Evolutionary conservation across 1,139 yeast species (phyloP).

Genomic region (Scheffersomyces insectosa): DNA sequence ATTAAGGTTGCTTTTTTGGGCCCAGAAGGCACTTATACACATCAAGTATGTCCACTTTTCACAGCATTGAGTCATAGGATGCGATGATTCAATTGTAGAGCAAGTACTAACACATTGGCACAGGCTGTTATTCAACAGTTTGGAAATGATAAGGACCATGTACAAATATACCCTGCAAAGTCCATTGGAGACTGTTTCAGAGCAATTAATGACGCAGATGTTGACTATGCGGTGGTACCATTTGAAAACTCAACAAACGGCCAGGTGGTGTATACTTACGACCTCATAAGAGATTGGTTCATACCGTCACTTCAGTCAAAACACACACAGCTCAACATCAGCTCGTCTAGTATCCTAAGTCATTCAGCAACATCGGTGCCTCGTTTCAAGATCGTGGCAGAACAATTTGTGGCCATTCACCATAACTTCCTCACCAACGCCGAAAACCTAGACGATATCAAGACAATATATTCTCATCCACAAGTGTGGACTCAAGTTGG

Average conservation of each 20-base stretch:
- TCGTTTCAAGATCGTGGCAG: constrained; percentile 61
- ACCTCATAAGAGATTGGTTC: constrained; percentile 70
- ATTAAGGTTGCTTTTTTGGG: constrained; percentile 72
- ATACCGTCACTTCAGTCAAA: constrained; percentile 11
- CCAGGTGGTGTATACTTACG: constrained; percentile 83
- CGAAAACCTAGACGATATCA: constrained; percentile 42
- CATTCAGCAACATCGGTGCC: constrained; percentile 11
- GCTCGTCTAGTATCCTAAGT: not conserved
- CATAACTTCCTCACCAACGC: constrained; percentile 69
- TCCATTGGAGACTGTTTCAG: constrained; percentile 68
- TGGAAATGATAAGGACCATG: constrained; percentile 26
- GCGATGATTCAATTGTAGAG: not conserved
- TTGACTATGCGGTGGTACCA: constrained; percentile 82
- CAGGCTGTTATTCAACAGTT: constrained; percentile 82
- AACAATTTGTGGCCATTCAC: constrained; percentile 78
- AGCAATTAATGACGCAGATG: constrained; percentile 42
- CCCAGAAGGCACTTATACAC: constrained; percentile 89
- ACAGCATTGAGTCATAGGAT: not conserved
- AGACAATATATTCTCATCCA: constrained; percentile 82
- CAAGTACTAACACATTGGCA: constrained; percentile 8
- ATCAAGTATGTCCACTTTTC: constrained; percentile 56
- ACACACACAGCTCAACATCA: not conserved
- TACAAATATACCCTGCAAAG: constrained; percentile 44
- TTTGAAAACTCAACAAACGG: constrained; percentile 95
- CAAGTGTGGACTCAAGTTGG: constrained; percentile 97